Percentiles rank a stretch among this genome's conserved stretches.
These are phyloP conservation scores for Phialophora verrucosa DNA, from an alignment of 2,329 filamentous ascomycete genomes.

Conservation along the genomic window DNA sequence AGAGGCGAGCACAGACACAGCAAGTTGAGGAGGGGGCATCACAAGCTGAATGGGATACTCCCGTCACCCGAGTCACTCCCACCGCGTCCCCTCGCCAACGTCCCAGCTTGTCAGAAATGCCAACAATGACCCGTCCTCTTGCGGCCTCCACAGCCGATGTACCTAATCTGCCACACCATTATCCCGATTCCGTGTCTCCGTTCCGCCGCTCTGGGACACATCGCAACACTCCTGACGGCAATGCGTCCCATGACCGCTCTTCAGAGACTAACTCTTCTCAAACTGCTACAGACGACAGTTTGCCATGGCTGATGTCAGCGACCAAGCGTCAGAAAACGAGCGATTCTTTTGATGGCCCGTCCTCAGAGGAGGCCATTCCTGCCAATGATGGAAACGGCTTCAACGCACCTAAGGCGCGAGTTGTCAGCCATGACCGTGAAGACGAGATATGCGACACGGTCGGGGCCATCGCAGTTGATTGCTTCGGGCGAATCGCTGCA, in stretches of 20 bases:
- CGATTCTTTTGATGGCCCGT: constrained; percentile 32
- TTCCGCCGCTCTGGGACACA: neutral
- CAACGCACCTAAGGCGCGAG: neutral
- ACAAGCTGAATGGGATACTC: neutral
- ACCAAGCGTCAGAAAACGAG: constrained; percentile 33
- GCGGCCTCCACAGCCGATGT: constrained; percentile 30
- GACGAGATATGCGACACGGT: constrained; percentile 90
- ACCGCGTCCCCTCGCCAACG: constrained; percentile 1
- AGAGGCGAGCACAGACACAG: constrained; percentile 40
- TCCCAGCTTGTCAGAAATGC: constrained; percentile 24
- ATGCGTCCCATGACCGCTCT: constrained; percentile 18
- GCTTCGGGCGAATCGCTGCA: constrained; percentile 83
- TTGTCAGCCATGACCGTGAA: constrained; percentile 38
- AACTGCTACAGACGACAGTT: constrained; percentile 28
- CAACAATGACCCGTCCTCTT: constrained; percentile 28
- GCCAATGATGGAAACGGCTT: neutral
- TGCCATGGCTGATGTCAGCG: constrained; percentile 23
- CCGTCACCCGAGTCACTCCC: constrained; percentile 3
- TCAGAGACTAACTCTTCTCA: constrained; percentile 16
- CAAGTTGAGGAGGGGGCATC: neutral
- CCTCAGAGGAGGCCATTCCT: constrained; percentile 4
- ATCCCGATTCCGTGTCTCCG: neutral
- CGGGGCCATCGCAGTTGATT: constrained; percentile 91
- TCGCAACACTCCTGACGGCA: constrained; percentile 6
- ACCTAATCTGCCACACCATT: constrained; percentile 17